Evolutionary conservation across 2,329 filamentous ascomycete species (phyloP), one percentile per base, ranked within the genome.

Genomic region (Aureobasidium pullulans): DNA sequence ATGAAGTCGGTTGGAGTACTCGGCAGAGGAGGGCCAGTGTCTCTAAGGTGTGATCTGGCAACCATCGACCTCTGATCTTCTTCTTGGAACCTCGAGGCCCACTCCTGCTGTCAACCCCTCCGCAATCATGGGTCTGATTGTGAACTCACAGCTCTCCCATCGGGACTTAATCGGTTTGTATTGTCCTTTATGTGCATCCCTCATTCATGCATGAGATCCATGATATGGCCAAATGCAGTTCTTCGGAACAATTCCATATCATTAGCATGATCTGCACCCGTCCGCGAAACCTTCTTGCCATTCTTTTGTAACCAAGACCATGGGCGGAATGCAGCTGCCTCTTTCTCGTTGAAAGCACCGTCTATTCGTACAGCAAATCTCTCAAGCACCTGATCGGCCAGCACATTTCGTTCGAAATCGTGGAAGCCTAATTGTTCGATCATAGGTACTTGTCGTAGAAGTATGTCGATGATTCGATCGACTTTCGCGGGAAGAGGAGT

Each of bases 221-320:
- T 36, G 6, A 52, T 40, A 16, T 52, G 19, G 11, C 29, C 19
- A 2, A 52, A 16, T 11, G 19, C 48, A n/a, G 13, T 31, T 11
- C 48, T 34, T 9, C 36, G 19, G 15, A 52, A 39, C 23, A 52
- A 11, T 4, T 52, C 48, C 48, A 52, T 29, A 8, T 52, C 48
- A 7, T 52, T 39, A 6, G 36, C 48, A 10, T 52, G 48, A 9
- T 52, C 36, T 8, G 7, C 5, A 31, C 23, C 23, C 9, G 11
- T 16, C 1, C 23, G 13, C 8, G 48, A 29, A n/a, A 10, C 10
- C 48, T 52, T 3, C 29, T 29, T 49, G 13, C 19, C 19, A 4
- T 52, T 52, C 36, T 52, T 40, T 29, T 39, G 34, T 36, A 52
- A 39, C 48, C 48, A 52, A n/a, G 13, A n/a, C 48, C 48, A 52